phyloP scores from a whole-genome alignment of 805 yeast genomes.

The Wickerhamomyces queroliae region DNA sequence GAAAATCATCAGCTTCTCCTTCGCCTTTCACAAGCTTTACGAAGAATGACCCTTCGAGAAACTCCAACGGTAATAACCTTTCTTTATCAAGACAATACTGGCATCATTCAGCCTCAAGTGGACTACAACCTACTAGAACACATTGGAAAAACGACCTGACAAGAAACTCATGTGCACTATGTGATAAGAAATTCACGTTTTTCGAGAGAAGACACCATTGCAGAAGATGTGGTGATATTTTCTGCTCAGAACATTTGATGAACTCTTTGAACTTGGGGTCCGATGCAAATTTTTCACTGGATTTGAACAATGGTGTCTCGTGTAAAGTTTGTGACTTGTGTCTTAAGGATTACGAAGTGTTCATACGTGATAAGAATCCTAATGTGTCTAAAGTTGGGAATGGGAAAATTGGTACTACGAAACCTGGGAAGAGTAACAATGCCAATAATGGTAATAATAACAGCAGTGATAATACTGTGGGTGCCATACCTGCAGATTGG shows the following conservation, averaged over 20 bases:
- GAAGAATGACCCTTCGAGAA: no score
- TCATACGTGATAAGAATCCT: constrained; percentile 25
- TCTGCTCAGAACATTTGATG: constrained; percentile 62
- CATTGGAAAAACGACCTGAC: constrained; percentile 76
- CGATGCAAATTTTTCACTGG: constrained; percentile 60
- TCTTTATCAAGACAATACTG: background rate
- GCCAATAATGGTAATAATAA: constrained; percentile 17
- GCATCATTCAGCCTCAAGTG: constrained; percentile 1
- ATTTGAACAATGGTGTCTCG: constrained; percentile 45
- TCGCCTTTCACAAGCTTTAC: constrained; percentile 22
- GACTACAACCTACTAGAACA: constrained; percentile 31
- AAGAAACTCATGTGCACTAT: constrained; percentile 59
- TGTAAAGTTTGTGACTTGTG: constrained; percentile 70
- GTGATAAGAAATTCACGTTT: constrained; percentile 65
- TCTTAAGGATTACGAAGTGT: constrained; percentile 51
- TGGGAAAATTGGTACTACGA: constrained; percentile 1
- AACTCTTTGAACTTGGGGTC: constrained; percentile 50
- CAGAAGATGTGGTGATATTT: constrained; percentile 78
- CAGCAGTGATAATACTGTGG: constrained; percentile 30
- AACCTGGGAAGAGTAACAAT: constrained; percentile 1
- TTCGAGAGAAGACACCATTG: constrained; percentile 82
- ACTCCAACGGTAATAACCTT: no score
- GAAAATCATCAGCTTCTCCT: constrained; percentile 4
- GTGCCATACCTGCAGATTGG: constrained; percentile 69
- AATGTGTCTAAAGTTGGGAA: background rate